Conservation (phyloP, 176 grass and related monocot genomes). For the Juncus inflexus region DNA sequence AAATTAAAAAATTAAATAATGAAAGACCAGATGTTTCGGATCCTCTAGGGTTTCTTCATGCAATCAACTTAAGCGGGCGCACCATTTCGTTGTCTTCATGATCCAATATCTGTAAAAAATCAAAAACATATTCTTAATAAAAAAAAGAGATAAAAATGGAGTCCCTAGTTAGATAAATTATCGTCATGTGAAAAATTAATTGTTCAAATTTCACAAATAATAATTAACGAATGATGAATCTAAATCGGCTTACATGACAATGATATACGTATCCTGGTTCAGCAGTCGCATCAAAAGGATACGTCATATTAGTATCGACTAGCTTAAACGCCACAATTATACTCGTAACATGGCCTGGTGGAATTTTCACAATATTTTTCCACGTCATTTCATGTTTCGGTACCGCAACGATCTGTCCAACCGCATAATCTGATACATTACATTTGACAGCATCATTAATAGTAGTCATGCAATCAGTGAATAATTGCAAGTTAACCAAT, state of each 20-base stretch:
- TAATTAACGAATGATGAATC: background rate
- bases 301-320: constrained; percentile 22
- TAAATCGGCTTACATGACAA: constrained; percentile 58
- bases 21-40: too few species aligned
- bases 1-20: too few species aligned
- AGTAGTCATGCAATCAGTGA: constrained; percentile 57
- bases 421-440: constrained; percentile 23
- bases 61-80: constrained; percentile 73
- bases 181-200: too few species aligned
- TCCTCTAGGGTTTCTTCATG: constrained; percentile 1
- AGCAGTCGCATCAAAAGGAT: constrained; percentile 54
- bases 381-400: constrained; percentile 55
- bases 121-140: background rate
- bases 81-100: constrained; percentile 98
- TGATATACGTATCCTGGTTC: constrained; percentile 91
- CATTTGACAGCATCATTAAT: constrained; percentile 52
- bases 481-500: constrained; percentile 38
- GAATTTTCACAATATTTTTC: constrained; percentile 95
- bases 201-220: background rate
- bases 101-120: constrained; percentile 63
- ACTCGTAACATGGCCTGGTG: constrained; percentile 39
- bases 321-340: constrained; percentile 64
- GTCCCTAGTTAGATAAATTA: background rate
- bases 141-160: background rate
- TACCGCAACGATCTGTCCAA: constrained; percentile 9